Evolutionary conservation across 805 yeast genomes (phyloP), one percentile per base, ranked within the genome.

Genomic region (Ascoidea rubescens): DNA sequence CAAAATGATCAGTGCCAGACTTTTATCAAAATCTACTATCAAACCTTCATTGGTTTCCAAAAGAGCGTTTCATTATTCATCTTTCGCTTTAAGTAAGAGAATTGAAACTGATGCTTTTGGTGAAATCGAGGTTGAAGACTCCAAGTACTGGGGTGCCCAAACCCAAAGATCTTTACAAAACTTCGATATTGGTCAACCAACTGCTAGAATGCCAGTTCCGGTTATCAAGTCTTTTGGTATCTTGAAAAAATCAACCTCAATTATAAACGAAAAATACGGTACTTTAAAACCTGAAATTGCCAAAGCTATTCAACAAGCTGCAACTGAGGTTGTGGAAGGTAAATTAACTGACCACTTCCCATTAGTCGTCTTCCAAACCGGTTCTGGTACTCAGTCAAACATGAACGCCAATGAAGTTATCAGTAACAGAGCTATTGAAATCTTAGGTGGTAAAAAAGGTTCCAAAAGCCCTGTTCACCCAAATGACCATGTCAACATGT

Each of bases 401-500:
- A 93, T 93, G 98, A 91, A 93, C 70, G 96, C 98, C 65, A 93
- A 93, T 70, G 99, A 93, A 75, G 99, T 93, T 60, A 93, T 93
- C 64, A 87, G 96, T 53, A 93, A 93, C 80, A 83, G 99, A 65
- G 99, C 99, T 61, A 93, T 93, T 69, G 98, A 93, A 73, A 64
- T 93, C 51, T 77, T 93, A 59, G 98, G 97, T 57, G 99, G 98
- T 55, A 77, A 75, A 64, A 71, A 84, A 64, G 99, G 99, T 56
- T 83, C 96, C 56, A 93, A 93, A 75, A 77, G 71, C 57, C 96
- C 96, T 37, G 96, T 93, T 52, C 99, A 93, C 71, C 99, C 99
- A 59, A 93, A 93, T 72, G 98, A 93, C 71, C 98, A 93, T 72
- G 95, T 90, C 63, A 93, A 93, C 77, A 90, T 88, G 87, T 87